Base-by-base conservation (phyloP, 2,329 filamentous ascomycete genomes). In the Botrytis fabae region DNA sequence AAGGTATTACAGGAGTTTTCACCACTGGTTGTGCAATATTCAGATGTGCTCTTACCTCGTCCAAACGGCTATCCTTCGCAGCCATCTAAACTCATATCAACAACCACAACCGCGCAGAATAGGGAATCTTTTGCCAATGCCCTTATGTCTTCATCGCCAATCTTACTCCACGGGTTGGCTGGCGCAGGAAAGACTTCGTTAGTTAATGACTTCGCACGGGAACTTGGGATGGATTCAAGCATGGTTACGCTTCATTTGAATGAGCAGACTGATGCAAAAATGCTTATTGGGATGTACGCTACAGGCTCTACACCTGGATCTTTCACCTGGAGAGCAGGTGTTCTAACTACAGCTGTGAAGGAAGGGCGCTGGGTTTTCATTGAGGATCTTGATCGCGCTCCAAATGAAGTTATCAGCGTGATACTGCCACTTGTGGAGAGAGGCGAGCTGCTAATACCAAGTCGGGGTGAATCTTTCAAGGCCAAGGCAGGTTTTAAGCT, bases 291-390 rank as follows among this genome's bases (percentile, higher is more conserved):
- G 5, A 90, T 98, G 81, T 98, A 99, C 82, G 93, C 95, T 1
- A 96, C 94, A 35, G 95, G 94, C 73, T 89, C 92, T 25, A 92
- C 91, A 74, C 95, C 94, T 1, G 95, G 95, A 1, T 95, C 93
- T 16, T 99, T 99, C 81, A 89, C 89, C 69, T 99, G 96, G 96
- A 90, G 93, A 74, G 90, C 96, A 4, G 96, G 96, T 83, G 93
- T 98, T 32, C 85, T 99, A 77, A 98, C 96, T 0, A 97, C 94
- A 44, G 97, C 97, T 51, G 94, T 98, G 4, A 91, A 89, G 79
- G 95, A 99, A 84, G 97, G 96, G 25, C 89, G 95, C 79, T 99
- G 96, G 97, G 93, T 99, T 10, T 86, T 99, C 76, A 97, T 99
- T 74, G 97, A 99, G 82, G 97, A 99, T 82, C 86, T 99, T 59